phyloP scores from a whole-genome alignment of 1,139 yeast genomes.

The Yamadazyma oceani region DNA sequence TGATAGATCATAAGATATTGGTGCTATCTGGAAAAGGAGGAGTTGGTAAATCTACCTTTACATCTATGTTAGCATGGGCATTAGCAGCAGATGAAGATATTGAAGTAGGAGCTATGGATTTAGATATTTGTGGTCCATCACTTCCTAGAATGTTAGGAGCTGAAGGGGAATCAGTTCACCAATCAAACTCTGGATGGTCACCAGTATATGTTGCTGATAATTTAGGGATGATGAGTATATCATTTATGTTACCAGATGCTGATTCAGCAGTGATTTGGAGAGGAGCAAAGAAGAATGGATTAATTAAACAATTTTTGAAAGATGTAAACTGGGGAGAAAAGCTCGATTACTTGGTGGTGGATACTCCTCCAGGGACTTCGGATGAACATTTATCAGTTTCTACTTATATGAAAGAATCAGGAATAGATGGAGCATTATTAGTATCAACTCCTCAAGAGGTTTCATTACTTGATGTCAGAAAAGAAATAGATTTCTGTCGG shows the following conservation, averaged over 20 bases:
- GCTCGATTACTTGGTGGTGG: constrained; percentile 85
- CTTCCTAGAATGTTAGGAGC: constrained; percentile 95
- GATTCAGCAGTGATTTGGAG: constrained; percentile 98
- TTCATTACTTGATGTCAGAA: constrained; percentile 89
- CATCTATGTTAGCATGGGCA: constrained; percentile 95
- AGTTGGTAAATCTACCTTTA: constrained; percentile 95
- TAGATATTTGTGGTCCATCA: constrained; percentile 98
- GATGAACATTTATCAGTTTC: constrained; percentile 95
- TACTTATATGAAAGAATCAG: constrained; percentile 82
- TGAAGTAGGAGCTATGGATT: constrained; percentile 95
- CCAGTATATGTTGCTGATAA: constrained; percentile 97
- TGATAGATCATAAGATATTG: constrained; percentile 77
- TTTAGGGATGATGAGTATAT: constrained; percentile 92
- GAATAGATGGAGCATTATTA: constrained; percentile 92
- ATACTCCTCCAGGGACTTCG: constrained; percentile 98
- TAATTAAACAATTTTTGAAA: constrained; percentile 89
- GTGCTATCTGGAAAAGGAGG: constrained; percentile 98
- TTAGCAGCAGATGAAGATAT: constrained; percentile 82
- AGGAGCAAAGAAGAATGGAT: constrained; percentile 90
- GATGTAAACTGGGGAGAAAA: constrained; percentile 94
- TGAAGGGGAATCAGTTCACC: constrained; percentile 80
- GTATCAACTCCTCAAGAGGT: constrained; percentile 99
- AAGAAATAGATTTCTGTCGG: constrained; percentile 91
- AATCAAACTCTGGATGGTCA: constrained; percentile 91
- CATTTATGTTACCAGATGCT: constrained; percentile 89